Base-by-base conservation (phyloP, 2,329 filamentous ascomycete species). In the Tolypocladium sp. region DNA sequence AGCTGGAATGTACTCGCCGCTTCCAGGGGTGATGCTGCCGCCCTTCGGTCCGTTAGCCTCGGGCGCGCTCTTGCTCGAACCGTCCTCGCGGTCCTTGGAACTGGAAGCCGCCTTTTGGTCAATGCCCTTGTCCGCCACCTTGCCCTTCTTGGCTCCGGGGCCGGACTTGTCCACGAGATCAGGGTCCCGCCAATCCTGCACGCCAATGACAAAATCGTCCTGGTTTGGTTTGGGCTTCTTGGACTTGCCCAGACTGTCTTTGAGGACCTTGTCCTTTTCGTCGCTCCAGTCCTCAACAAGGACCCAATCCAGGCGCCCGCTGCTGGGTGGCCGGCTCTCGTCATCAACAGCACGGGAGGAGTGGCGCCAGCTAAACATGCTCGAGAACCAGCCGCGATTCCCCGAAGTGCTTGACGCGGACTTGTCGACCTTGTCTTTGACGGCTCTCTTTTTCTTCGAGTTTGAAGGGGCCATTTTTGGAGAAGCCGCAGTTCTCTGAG, bases 121-220 rank as follows among this genome's bases (percentile, higher is more conserved):
- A 13, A 55, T 17, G 27, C 25, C 56, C 40, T 64, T 49, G 35
- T 55, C 53, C 12, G 38, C 35, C 7, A 37, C 22, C 56, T 62
- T 38, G 64, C 61, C 59, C 25, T 57, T 54, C 25, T 59, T 60
- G 25, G 41, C 12, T 8, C 17, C 55, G 20, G 42, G n/a, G 40
- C 35, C 40, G 2, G 58, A 42, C 30, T 74, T 76, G 61, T 69
- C 66, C 27, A 68, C 63, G 56, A 68, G 60, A 35, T 91, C 89
- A 7, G 89, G 88, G 70, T 94, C 90, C 64, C 90, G 83, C 90
- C 90, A 93, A 69, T 94, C 90, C 64, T 94, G 89, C 15, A 92
- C 85, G n/a, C 90, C 90, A 66, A 93, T 92, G 52, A 89, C 81
- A 69, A 92, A 93, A 59, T 81, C 83, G 69, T 54, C 77, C 72